Percentiles rank a stretch among this genome's conserved stretches.
Conservation (phyloP, 805 yeast species). For the Candida glaebosa region DNA sequence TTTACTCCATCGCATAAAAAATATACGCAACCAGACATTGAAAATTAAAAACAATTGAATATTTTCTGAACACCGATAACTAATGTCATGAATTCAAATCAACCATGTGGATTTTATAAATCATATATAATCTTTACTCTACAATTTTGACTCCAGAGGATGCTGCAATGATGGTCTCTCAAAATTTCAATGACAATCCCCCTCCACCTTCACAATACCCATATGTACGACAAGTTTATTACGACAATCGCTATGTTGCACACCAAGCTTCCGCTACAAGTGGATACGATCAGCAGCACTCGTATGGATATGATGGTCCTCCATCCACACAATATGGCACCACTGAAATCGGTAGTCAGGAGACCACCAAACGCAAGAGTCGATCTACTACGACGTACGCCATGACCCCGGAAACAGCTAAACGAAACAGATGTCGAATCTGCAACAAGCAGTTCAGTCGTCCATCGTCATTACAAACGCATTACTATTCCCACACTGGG, state of each 20-base stretch:
- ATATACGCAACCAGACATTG: not conserved
- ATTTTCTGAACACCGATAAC: not conserved
- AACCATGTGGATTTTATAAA: not conserved
- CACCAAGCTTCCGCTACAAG: not conserved
- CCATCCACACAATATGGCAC: conserved; percentile 4
- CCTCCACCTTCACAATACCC: not conserved
- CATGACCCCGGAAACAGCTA: conserved; percentile 45
- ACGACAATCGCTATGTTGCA: not conserved
- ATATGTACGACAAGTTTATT: not conserved
- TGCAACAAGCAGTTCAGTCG: conserved; percentile 79
- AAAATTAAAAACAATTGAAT: not conserved
- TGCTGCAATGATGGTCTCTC: not conserved
- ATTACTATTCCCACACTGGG: conserved; percentile 64
- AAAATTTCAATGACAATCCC: not conserved
- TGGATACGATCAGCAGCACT: conserved; percentile 8
- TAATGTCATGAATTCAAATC: not conserved
- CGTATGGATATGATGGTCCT: not conserved
- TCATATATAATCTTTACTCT: not conserved
- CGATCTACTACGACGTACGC: conserved; percentile 19
- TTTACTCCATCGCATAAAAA: not conserved
- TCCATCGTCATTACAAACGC: conserved; percentile 79
- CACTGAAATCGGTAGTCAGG: conserved; percentile 8
- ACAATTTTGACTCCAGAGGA: too few species aligned
- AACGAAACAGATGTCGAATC: conserved; percentile 46
- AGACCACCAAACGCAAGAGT: not conserved